phyloP scores from a whole-genome alignment of 2,329 filamentous ascomycete species.

The Trichophyton benhamiae region DNA sequence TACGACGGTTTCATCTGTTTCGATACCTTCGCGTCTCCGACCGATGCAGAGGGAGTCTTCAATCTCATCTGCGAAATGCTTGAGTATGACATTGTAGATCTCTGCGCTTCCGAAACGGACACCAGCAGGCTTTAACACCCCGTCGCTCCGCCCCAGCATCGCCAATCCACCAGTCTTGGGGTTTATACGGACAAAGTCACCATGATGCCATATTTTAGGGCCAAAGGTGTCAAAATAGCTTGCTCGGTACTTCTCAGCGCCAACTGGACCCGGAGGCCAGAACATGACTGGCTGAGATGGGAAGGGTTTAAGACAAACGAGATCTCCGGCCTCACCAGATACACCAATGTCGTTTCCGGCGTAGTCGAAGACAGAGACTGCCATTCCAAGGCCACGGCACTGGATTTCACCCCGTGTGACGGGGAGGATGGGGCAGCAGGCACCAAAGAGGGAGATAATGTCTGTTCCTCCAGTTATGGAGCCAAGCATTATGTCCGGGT shows the following conservation, averaged over 20 bases:
- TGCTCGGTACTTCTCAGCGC: slow-evolving; percentile 62
- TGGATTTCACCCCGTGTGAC: slow-evolving; percentile 65
- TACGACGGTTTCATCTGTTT: slow-evolving; percentile 75
- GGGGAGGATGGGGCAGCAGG: slow-evolving; percentile 63
- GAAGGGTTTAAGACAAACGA: slow-evolving; percentile 78
- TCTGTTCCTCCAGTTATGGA: slow-evolving; percentile 95
- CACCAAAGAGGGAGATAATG: slow-evolving; percentile 89
- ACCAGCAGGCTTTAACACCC: slow-evolving; percentile 81
- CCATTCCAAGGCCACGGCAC: slow-evolving; percentile 66
- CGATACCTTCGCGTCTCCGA: slow-evolving; percentile 52
- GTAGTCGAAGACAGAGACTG: slow-evolving; percentile 47
- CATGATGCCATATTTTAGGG: slow-evolving; percentile 69
- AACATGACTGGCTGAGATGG: slow-evolving; percentile 85
- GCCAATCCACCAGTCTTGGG: slow-evolving; percentile 61
- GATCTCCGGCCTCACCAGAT: slow-evolving; percentile 64
- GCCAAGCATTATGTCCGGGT: slow-evolving; percentile 65
- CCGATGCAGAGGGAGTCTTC: slow-evolving; percentile 85
- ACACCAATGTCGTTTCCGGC: slow-evolving; percentile 46
- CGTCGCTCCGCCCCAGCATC: slow-evolving; percentile 88
- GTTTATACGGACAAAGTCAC: slow-evolving; percentile 72
- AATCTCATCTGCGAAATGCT: slow-evolving; percentile 65
- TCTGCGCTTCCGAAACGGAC: slow-evolving; percentile 88
- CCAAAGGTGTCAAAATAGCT: slow-evolving; percentile 82
- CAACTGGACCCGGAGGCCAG: slow-evolving; percentile 54
- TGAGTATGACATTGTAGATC: slow-evolving; percentile 87